Evolutionary conservation across 2,329 filamentous ascomycete species (phyloP), one percentile per base, ranked within the genome.

Genomic region (Grosmannia clavigera): DNA sequence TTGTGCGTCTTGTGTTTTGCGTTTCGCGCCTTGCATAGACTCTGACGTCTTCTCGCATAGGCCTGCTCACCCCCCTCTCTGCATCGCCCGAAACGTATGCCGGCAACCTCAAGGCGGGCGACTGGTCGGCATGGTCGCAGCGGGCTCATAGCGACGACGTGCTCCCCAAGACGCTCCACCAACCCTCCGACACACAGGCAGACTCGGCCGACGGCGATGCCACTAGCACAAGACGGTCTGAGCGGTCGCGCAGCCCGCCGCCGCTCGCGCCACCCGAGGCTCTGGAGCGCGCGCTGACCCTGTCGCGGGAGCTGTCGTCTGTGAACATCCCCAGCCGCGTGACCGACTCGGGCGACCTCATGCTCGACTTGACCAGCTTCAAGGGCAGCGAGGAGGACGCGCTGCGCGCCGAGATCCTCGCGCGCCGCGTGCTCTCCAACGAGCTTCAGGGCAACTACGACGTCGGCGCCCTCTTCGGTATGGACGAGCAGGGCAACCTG

Each of bases 311-410:
- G 70, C 80, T 99, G 3, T 89, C 89, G 54, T 86, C 84, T 3
- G 94, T 88, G 55, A 96, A 97, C 69, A 97, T 99, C 61, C 90
- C 91, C 6, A 94, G 87, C 61, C 86, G 90, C 65, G 86, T 99
- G n/a, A 97, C 88, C 1, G 91, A 95, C 61, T 87, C 83, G 0
- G 94, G 94, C 19, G 94, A 99, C 72, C 77, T 99, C 60, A 97
- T 97, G 91, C 77, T 99, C 58, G 94, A 99, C 71, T 96, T 99
- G 92, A 92, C 91, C 0, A 90, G 90, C 0, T 96, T 96, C 75
- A 97, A 96, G 73, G 89, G 87, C 70, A 95, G 86, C 68, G 92
- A 97, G 66, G 90, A 95, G 67, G 92, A 97, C 66, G 88, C 92
- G 6, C 79, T 97, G 59, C 85, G 90, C 55, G 92, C 94, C 22